Evolutionary conservation across 139 green algal species (phyloP).

Genomic region (Gonium pectorale): DNA sequence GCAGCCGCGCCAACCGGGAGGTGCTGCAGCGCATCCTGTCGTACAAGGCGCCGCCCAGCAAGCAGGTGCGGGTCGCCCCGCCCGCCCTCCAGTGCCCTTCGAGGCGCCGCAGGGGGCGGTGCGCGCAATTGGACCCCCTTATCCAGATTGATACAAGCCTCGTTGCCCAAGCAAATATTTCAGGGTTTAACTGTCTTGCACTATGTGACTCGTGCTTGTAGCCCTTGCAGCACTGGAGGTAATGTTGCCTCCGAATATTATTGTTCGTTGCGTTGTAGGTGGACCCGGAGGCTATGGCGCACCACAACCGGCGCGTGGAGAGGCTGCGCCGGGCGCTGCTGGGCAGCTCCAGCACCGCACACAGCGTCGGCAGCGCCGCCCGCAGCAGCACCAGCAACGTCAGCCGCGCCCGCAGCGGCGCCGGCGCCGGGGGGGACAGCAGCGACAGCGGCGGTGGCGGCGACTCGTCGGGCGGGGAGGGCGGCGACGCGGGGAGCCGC

Average conservation of each 20-base stretch:
- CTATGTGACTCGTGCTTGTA: too few relatives aligned
- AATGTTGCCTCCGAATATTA: too few relatives aligned
- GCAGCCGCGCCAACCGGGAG: not conserved
- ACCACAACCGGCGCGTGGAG: not conserved
- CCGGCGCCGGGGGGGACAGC: too few relatives aligned
- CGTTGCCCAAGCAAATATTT: too few relatives aligned
- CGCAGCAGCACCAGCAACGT: too few relatives aligned
- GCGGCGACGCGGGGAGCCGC: not conserved
- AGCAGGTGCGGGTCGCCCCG: not conserved
- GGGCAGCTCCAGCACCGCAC: not conserved
- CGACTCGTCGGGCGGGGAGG: not conserved
- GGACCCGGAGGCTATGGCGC: not conserved
- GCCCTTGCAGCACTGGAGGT: too few relatives aligned
- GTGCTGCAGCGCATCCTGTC: constrained; percentile 3
- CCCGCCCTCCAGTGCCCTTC: too few relatives aligned
- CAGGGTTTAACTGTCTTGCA: too few relatives aligned
- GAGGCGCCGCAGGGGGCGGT: too few relatives aligned
- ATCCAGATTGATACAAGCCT: too few relatives aligned
- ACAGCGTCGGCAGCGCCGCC: not conserved
- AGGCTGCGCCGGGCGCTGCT: not conserved
- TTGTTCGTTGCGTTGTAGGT: too few relatives aligned
- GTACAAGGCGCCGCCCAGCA: not conserved
- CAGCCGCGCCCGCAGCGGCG: not conserved
- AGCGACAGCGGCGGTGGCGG: not conserved
- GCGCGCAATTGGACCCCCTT: too few relatives aligned